Base-by-base conservation (phyloP, 805 yeast species). In the Vanderwaltozyma tropicalis region DNA sequence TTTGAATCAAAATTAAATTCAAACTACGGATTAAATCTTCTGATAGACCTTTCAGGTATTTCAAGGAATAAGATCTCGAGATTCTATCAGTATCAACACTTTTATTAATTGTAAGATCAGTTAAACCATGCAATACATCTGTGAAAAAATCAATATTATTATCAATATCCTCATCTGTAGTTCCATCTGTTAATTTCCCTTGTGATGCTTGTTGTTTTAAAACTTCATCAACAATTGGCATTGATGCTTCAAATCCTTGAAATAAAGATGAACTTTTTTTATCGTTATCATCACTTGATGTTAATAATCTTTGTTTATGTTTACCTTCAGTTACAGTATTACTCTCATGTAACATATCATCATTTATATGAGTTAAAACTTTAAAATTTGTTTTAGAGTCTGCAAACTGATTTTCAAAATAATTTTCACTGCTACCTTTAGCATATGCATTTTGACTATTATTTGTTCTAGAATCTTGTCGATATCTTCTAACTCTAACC, bases 211-310 rank as follows among this genome's bases (percentile, higher is more conserved):
- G 32, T 8, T 31, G 16, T 42, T 60, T 51, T 10, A 68, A 56
- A 30, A 64, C 65, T 41, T 67, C 72, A 42, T 71, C 63, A n/a
- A 71, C 59, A 14, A 71, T 71, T 0, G 79, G 78, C 26, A 72
- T 49, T 1, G 73, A 63, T 4, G 85, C 83, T 48, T 68, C 67
- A 51, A 81, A 78, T 1, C 88, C 87, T 55, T 80, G 88, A 49
- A 71, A 78, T 17, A 81, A 57, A 3, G 86, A 74, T 44, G 72
- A 74, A 12, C 33, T 29, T 22, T 36, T 27, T 26, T 35, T 31
- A 5, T 41, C 45, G 8, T 14, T 21, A n/a, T 7, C 33, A 5
- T 25, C 21, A 13, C 16, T 13, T 22, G 31, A 18, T 15, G n/a
- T 19, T 24, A 21, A n/a, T 13, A 38, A 18, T 19, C 24, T 31